Percentiles rank a stretch among this genome's conserved stretches.
Conservation (phyloP, 345 rosid species). For the Boechera retrofracta region DNA sequence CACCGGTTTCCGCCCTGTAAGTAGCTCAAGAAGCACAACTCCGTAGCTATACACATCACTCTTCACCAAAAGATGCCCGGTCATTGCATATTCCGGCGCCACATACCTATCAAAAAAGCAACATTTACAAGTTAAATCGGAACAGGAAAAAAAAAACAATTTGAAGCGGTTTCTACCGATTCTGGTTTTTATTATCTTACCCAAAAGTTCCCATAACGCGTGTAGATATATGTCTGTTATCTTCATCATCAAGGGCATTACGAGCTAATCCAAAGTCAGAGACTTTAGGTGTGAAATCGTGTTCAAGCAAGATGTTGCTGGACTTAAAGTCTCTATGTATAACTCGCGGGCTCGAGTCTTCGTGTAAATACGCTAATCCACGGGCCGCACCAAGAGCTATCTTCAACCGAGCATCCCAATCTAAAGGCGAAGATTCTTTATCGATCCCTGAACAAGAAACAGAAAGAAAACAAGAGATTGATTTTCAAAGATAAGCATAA, state of each 20-base stretch:
- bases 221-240: conserved; percentile 84
- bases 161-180: background rate
- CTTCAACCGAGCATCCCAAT: conserved; percentile 91
- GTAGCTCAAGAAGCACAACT: conserved; percentile 94
- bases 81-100: conserved; percentile 99
- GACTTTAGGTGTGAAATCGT: conserved; percentile 92
- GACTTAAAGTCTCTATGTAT: conserved; percentile 98
- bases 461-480: conserved; percentile 8
- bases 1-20: conserved; percentile 85
- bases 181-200: conserved; percentile 44
- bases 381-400: conserved; percentile 98
- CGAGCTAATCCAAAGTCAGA: conserved; percentile 97
- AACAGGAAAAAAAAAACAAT: conserved; percentile 16
- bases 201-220: conserved; percentile 99
- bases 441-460: conserved; percentile 59
- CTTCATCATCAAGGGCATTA: conserved; percentile 84
- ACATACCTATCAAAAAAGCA: conserved; percentile 61
- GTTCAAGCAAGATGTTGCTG: conserved; percentile 92
- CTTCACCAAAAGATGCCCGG: conserved; percentile 95
- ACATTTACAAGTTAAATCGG: conserved; percentile 10
- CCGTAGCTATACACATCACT: conserved; percentile 99
- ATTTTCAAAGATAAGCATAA: background rate
- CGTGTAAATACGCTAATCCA: conserved; percentile 93
- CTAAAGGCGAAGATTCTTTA: conserved; percentile 74
- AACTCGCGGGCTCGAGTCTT: conserved; percentile 95